Evolutionary conservation across 108 stramenopile species (phyloP).

Genomic region (Cyclotella distinguenda): DNA sequence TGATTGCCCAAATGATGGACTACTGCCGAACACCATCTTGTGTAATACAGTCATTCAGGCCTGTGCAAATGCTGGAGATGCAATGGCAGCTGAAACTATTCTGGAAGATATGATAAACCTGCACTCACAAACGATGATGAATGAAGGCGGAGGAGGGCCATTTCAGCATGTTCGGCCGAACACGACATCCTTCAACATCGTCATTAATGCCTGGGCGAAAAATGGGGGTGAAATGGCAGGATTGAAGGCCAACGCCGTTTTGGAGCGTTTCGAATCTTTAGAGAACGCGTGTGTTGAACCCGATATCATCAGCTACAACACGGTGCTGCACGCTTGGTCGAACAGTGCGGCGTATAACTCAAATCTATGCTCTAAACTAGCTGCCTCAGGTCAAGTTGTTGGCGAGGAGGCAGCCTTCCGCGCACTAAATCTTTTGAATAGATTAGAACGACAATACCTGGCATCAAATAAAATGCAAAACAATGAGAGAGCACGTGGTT

Average conservation of each 20-base stretch:
- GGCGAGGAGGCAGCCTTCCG: constrained; percentile 29
- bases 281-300: neutral
- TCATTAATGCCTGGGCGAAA: constrained; percentile 39
- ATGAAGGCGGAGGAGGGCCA: constrained; percentile 29
- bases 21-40: constrained; percentile 37
- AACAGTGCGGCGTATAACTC: constrained; percentile 25
- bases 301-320: constrained; percentile 35
- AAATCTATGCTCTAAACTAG: neutral
- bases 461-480: neutral
- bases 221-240: constrained; percentile 19
- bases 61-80: constrained; percentile 46
- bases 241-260: constrained; percentile 14
- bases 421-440: constrained; percentile 26
- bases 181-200: constrained; percentile 40
- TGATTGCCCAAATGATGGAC: constrained; percentile 21
- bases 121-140: constrained; percentile 19
- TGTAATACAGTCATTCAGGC: constrained; percentile 52
- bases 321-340: constrained; percentile 43
- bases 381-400: constrained; percentile 3
- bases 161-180: constrained; percentile 34
- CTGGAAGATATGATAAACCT: constrained; percentile 32
- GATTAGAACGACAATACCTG: constrained; percentile 17
- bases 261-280: constrained; percentile 14
- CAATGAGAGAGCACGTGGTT: constrained; percentile 2
- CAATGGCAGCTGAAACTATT: constrained; percentile 36